A percentile compares a stretch with the other conserved stretches of the same genome.
These are phyloP conservation scores for Ceratobasidium sp. DNA, from an alignment of 1,284 basidiomycete genomes.

Conservation along the genomic window DNA sequence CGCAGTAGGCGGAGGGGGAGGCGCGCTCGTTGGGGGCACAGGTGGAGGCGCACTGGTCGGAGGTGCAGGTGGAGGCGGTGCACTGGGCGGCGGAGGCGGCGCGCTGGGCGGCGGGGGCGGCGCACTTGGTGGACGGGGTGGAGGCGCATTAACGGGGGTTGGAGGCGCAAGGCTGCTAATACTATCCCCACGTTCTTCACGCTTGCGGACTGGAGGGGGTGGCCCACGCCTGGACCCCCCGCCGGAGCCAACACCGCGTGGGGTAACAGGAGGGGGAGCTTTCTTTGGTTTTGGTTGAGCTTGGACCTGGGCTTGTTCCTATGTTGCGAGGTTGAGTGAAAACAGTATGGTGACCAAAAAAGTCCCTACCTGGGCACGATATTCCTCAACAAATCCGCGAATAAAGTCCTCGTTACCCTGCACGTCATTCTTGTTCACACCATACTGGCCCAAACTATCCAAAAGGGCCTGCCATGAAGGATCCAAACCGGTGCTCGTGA, in stretches of 20 bases:
- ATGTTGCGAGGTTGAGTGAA: constrained; percentile 37
- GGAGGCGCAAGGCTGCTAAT: constrained; percentile 44
- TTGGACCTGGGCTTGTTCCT: neutral
- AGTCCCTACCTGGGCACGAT: constrained; percentile 53
- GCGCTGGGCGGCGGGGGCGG: constrained; percentile 55
- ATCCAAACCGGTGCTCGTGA: constrained; percentile 88
- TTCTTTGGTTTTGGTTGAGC: constrained; percentile 30
- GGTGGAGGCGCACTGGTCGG: constrained; percentile 53
- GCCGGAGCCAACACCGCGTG: neutral
- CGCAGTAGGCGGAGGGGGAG: constrained; percentile 45
- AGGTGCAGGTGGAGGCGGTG: constrained; percentile 48
- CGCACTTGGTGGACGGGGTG: constrained; percentile 34
- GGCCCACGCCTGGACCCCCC: constrained; percentile 26
- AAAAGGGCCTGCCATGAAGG: constrained; percentile 88
- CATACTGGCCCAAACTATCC: constrained; percentile 70
- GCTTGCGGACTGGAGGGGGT: constrained; percentile 21
- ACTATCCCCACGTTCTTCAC: constrained; percentile 13
- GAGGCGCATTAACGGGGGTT: constrained; percentile 47
- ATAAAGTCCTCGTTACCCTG: constrained; percentile 88
- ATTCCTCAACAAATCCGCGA: constrained; percentile 73
- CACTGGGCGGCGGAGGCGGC: constrained; percentile 41
- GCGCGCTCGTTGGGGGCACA: constrained; percentile 53
- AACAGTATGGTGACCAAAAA: constrained; percentile 48
- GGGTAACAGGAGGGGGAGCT: constrained; percentile 10
- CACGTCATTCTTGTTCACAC: constrained; percentile 69